Evolutionary conservation across 23 red algal species (phyloP).

Genomic region (Pyropia yezoensis): DNA sequence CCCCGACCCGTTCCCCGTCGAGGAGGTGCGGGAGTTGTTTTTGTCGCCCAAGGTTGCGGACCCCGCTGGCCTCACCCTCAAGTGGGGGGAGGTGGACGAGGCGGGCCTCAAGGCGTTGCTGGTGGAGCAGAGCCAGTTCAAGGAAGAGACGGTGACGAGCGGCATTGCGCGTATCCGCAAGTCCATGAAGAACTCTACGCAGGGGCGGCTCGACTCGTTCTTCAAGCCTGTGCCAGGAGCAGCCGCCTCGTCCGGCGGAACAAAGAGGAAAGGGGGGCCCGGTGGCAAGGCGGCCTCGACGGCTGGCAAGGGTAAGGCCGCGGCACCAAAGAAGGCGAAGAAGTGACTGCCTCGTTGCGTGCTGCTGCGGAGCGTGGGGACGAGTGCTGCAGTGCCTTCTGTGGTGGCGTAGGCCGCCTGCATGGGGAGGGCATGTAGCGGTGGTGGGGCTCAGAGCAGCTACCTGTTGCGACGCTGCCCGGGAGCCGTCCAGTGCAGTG

Average conservation of each 20-base stretch:
- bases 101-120: constrained; percentile 73
- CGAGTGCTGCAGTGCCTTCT: too few relatives aligned
- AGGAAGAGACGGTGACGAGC: constrained; percentile 63
- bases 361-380: too few relatives aligned
- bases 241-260: background rate
- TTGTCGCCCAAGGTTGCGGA: constrained; percentile 38
- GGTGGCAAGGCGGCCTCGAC: constrained; percentile 22
- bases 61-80: constrained; percentile 43
- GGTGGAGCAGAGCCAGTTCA: constrained; percentile 79
- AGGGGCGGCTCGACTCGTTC: constrained; percentile 89
- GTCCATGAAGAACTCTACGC: constrained; percentile 34
- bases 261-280: constrained; percentile 6
- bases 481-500: too few relatives aligned
- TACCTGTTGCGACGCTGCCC: too few relatives aligned
- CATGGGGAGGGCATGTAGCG: too few relatives aligned
- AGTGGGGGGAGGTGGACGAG: constrained; percentile 75
- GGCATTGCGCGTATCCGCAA: constrained; percentile 65
- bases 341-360: too few relatives aligned
- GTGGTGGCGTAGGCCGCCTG: too few relatives aligned
- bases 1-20: constrained; percentile 58
- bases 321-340: constrained; percentile 4
- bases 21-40: constrained; percentile 66
- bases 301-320: background rate
- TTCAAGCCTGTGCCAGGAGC: constrained; percentile 45
- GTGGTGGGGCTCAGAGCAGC: too few relatives aligned